These are phyloP conservation scores for Seiridium cupressi DNA, from an alignment of 2,329 filamentous ascomycete species.

Conservation along the genomic window DNA sequence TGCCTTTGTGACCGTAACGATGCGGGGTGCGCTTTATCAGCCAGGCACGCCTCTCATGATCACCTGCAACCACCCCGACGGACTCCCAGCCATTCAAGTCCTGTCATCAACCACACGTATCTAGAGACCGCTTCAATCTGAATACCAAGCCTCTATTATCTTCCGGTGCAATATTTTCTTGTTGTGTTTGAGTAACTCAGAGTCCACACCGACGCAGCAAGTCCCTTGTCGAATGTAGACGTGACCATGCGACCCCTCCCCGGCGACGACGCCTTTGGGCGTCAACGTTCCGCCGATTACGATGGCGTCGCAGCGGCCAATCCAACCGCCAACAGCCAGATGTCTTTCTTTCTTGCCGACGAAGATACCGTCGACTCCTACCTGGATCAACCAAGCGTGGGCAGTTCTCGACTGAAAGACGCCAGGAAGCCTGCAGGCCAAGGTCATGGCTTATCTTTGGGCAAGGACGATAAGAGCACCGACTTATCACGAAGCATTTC, in stretches of 20 bases:
- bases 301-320: conserved; percentile 27
- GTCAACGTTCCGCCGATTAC: conserved; percentile 37
- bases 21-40: neutral
- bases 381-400: conserved; percentile 26
- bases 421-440: conserved; percentile 23
- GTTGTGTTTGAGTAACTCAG: neutral
- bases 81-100: neutral
- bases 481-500: conserved; percentile 13
- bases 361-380: conserved; percentile 46
- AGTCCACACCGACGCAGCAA: neutral
- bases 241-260: conserved; percentile 42
- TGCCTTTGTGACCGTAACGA: neutral
- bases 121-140: neutral
- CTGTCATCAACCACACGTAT: neutral
- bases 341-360: conserved; percentile 52
- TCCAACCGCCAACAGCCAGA: conserved; percentile 36
- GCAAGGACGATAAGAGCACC: conserved; percentile 19
- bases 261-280: conserved; percentile 40
- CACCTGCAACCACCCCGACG: neutral
- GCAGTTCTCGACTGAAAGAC: conserved; percentile 25
- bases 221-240: neutral
- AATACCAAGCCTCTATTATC: neutral
- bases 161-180: neutral
- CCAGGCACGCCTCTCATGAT: neutral
- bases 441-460: conserved; percentile 9